These are phyloP conservation scores for Samsoniella hepiali DNA, from an alignment of 2,329 filamentous ascomycete genomes.

Conservation along the genomic window DNA sequence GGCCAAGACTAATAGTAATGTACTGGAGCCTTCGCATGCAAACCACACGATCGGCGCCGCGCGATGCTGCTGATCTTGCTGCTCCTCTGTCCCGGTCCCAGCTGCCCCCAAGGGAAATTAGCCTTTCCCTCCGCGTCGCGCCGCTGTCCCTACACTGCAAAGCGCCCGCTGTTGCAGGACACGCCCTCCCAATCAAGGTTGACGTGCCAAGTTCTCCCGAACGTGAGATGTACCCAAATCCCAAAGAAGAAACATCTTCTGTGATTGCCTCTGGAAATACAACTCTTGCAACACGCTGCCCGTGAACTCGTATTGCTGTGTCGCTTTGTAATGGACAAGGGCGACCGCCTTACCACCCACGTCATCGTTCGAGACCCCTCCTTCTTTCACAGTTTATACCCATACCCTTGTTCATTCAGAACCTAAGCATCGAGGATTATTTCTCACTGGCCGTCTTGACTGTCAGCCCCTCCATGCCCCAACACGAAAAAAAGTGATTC, in stretches of 20 bases:
- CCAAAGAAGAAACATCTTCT: not conserved
- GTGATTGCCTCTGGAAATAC: not conserved
- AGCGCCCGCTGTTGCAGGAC: not conserved
- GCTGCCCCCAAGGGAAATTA: not conserved
- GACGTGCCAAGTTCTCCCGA: not conserved
- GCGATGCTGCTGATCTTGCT: constrained; percentile 1
- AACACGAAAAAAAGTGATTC: not conserved
- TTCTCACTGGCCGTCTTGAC: not conserved
- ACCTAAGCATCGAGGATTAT: not conserved
- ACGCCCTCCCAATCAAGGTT: not conserved
- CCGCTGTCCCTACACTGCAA: not conserved
- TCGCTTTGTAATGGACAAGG: not conserved
- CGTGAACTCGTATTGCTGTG: not conserved
- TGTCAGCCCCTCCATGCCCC: not conserved
- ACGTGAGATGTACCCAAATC: not conserved
- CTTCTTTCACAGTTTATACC: not conserved
- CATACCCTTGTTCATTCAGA: not conserved
- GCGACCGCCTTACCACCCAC: not conserved
- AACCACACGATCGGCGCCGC: constrained; percentile 9
- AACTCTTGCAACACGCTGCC: too few relatives aligned
- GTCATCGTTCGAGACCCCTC: not conserved
- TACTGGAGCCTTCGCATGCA: not conserved
- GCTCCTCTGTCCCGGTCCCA: not conserved
- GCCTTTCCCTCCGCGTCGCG: not conserved
- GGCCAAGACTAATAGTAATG: not conserved